Evolutionary conservation across 2,329 filamentous ascomycete species (phyloP), one percentile per base, ranked within the genome.

Genomic region (Emergomyces orientalis): DNA sequence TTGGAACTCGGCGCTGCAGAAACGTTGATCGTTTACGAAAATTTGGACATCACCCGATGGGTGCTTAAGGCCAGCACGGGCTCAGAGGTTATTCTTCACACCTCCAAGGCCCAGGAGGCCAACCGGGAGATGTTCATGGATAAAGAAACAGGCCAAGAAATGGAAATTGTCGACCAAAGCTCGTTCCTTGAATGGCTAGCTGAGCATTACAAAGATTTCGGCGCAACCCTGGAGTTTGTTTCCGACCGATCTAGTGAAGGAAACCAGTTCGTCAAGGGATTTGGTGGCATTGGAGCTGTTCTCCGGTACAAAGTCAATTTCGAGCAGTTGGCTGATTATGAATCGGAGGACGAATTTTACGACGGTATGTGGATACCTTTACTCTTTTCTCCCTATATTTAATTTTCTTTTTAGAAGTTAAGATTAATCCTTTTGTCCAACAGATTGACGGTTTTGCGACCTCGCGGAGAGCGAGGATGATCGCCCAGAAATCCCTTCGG

Each of bases 251-350:
- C 93, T 65, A 96, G 90, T 65, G 94, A 99, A 80, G 94, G 94
- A 75, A 99, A 99, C 80, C 94, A 99, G 82, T 99, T 99, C 79
- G 94, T 99, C 73, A 97, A 97, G 82, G 94, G 94, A 67, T 99
- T 99, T 74, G 94, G 94, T 87, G 94, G 94, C 74, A 96, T 99
- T 71, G 94, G 94, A 69, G 93, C 93, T 68, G 88, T 99, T 73
- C 86, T 99, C 75, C 91, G 94, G 71, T 99, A 99, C 87, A 97
- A 97, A 83, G 91, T 99, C 83, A 99, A 99, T 83, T 99, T 99
- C 81, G 95, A 99, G 81, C 95, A 99, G 79, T 85, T 99, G 78
- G 89, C 88, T 78, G 94, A 97, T 77, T 84, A 89, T 77, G 86
- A 89, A 73, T 92, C 96, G 76, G 89, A 94, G 76, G 89, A 92